Evolutionary conservation across 768 basidiomycete genomes (phyloP).

Genomic region (Mycena vitilis): DNA sequence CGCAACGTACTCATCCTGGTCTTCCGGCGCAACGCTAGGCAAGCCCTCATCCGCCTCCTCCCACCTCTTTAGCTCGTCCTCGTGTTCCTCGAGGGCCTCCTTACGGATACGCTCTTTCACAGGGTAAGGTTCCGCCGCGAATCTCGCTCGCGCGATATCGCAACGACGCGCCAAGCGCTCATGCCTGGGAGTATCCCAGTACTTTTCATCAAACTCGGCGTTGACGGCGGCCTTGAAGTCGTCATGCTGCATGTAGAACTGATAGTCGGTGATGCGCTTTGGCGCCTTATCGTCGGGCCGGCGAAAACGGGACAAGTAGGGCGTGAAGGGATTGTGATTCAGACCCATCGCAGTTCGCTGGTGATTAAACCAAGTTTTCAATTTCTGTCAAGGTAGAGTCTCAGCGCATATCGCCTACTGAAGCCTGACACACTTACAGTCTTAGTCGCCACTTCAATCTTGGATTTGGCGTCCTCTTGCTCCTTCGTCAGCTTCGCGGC

Average conservation of each 20-base stretch:
- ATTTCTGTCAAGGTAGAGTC: not conserved
- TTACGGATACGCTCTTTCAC: not conserved
- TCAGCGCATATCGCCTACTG: no score
- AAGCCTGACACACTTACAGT: no score
- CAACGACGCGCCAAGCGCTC: not conserved
- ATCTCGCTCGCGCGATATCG: not conserved
- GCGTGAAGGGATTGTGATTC: not conserved
- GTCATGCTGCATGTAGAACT: not conserved
- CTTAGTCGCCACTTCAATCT: no score
- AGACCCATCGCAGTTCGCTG: not conserved
- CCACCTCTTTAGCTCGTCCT: not conserved
- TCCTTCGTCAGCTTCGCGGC: no score
- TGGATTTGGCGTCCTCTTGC: no score
- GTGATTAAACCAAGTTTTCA: not conserved
- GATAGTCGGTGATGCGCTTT: not conserved
- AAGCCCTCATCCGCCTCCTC: constrained; percentile 2
- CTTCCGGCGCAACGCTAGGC: not conserved
- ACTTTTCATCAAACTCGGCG: not conserved
- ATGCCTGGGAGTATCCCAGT: not conserved
- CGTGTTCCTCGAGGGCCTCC: not conserved
- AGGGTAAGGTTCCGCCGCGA: not conserved
- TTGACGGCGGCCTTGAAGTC: not conserved
- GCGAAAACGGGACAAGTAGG: not conserved
- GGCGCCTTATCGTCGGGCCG: not conserved
- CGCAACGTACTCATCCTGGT: not conserved